Evolutionary conservation across 345 rosid species (phyloP), one percentile per base, ranked within the genome.

Genomic region (Bruguiera sexangula): DNA sequence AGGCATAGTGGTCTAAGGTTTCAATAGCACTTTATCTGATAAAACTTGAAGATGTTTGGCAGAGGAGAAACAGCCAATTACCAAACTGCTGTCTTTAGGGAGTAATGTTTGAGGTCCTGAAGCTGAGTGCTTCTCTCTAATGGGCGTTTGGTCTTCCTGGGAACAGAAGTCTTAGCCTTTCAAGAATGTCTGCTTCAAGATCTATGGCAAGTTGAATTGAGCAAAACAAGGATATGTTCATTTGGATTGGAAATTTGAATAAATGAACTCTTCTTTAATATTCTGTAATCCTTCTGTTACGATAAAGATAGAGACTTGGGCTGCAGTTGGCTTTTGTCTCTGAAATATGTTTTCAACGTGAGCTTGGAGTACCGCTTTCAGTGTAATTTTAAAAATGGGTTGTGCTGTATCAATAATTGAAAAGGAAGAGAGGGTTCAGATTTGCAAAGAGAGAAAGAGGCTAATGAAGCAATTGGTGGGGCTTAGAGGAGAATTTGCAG

Each of bases 321-420:
- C 29, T 29, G 34, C 37, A 50, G 18, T 31, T 15, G 48, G 68
- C 31, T 7, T 46, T 69, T 63, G 29, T 19, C 56, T 13, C 18
- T 54, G 2, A 30, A 26, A 3, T 53, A 34, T 67, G 31, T 3
- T 31, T 60, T 61, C 46, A n/a, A 15, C 50, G 60, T 65, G 18
- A 63, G 22, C 6, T 22, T 16, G 19, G 39, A 36, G 3, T 11
- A 39, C 6, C 29, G n/a, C 3, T 51, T 50, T 48, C 30, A 32
- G 13, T 50, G 59, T 15, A 7, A 36, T 31, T 50, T 52, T 62
- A 73, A 65, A 78, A 76, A 90, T 90, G 97, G 98, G 98, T n/a
- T 94, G 94, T 84, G 92, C 81, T 31, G 88, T 86, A 39, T 91
- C 98, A 31, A 91, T 83, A 73, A 85, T 87, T 71, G 90, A 91